Evolutionary conservation across 75 land plant genomes (phyloP).

Genomic region (Pinus albicaulis): DNA sequence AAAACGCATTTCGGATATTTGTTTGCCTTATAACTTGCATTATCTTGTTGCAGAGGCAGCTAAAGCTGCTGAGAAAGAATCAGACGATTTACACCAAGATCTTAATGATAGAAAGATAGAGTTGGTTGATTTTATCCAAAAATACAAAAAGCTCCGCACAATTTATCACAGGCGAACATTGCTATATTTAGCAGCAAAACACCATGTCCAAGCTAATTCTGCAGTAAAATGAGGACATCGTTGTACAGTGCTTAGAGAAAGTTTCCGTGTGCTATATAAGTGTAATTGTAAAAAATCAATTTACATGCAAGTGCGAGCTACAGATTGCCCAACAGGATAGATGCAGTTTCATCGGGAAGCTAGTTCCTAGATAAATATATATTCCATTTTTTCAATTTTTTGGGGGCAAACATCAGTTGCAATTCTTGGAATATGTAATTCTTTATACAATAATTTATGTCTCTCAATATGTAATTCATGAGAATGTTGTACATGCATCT

Average conservation of each 20-base stretch:
- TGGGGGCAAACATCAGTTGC: not conserved
- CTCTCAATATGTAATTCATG: no score
- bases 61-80: constrained; percentile 74
- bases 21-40: not conserved
- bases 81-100: constrained; percentile 60
- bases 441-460: constrained; percentile 2
- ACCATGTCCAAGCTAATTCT: constrained; percentile 5
- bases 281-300: not conserved
- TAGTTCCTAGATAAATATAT: not conserved
- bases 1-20: not conserved
- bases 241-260: not conserved
- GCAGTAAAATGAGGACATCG: not conserved
- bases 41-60: constrained; percentile 63
- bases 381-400: not conserved
- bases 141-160: constrained; percentile 69
- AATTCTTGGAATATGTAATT: constrained; percentile 1
- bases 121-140: constrained; percentile 56
- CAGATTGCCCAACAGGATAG: not conserved
- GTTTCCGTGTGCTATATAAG: not conserved
- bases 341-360: not conserved
- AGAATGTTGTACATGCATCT: no score
- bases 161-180: constrained; percentile 67
- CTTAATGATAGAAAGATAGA: constrained; percentile 68
- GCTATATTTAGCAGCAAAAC: constrained; percentile 68
- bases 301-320: constrained; percentile 2